Conservation (phyloP, 306 rosid species). For the Notholithocarpus densiflorus region DNA sequence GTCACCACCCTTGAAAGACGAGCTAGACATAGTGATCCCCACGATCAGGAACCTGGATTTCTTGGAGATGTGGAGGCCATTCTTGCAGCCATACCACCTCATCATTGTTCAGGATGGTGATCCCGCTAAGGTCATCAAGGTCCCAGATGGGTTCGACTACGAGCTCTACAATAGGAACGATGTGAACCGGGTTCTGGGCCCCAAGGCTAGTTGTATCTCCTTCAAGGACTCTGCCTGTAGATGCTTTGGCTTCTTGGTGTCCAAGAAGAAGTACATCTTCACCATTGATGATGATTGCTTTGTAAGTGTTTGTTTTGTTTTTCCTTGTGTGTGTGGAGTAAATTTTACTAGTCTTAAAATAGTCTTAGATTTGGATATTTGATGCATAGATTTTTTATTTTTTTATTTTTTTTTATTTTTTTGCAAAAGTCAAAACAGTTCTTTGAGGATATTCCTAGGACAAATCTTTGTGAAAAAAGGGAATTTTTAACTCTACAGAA, state of each 20-base stretch:
- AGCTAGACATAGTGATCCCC: slow-evolving; percentile 40
- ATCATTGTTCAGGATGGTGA: slow-evolving; percentile 43
- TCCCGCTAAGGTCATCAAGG: slow-evolving; percentile 27
- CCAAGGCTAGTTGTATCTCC: slow-evolving; percentile 49
- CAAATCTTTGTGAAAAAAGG: background rate
- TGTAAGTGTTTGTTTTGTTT: slow-evolving; percentile 14
- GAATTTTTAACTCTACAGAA: background rate
- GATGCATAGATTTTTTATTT: background rate
- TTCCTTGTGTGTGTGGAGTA: background rate
- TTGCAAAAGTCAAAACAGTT: background rate
- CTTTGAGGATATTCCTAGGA: background rate
- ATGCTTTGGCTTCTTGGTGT: slow-evolving; percentile 50
- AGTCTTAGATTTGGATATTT: too few species aligned
- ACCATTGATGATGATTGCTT: slow-evolving; percentile 51
- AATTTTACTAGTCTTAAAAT: too few species aligned
- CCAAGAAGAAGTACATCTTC: slow-evolving; percentile 52
- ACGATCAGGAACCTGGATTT: slow-evolving; percentile 41
- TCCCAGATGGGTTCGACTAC: slow-evolving; percentile 43
- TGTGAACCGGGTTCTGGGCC: slow-evolving; percentile 40
- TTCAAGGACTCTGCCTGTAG: slow-evolving; percentile 54
- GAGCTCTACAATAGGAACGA: slow-evolving; percentile 44
- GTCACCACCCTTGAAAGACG: slow-evolving; percentile 28
- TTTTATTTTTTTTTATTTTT: background rate
- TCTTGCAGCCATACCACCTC: slow-evolving; percentile 34
- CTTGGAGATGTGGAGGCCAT: slow-evolving; percentile 46